Evolutionary conservation across 2,329 filamentous ascomycete species (phyloP), one percentile per base, ranked within the genome.

Genomic region (Beauveria caledonica): DNA sequence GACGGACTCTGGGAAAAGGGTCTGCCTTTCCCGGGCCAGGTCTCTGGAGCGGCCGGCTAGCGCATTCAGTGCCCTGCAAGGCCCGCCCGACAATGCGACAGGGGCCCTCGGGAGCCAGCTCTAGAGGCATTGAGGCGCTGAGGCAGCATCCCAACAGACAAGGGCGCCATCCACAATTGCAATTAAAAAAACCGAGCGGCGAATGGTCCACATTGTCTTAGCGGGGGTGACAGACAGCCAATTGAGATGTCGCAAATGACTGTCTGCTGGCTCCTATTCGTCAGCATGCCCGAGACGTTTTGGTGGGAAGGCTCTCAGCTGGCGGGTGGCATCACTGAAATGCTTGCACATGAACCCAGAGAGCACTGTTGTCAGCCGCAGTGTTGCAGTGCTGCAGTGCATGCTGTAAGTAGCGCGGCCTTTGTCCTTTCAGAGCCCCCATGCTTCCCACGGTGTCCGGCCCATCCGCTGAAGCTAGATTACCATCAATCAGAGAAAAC

Each of bases 11-110:
- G 29, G 54, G 58, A 54, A 54, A 60, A 60, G 50, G 58, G 50
- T 55, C 58, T 55, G 51, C 15, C 21, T 42, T 29, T 60, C 48
- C 58, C 58, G 58, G 44, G 44, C 66, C 36, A 60, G 53, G 33
- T 10, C n/a, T 33, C 13, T 13, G 13, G 11, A 23, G 33, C 21
- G 19, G 54, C 29, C 46, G n/a, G 54, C n/a, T 40, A 49, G 56
- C 56, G 46, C 36, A 44, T n/a, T 36, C 17, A 36, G n/a, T 50
- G 36, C 33, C 46, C 39, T 50, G 45, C 17, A 46, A 42, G 36
- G 55, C 23, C 21, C 46, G 29, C 45, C 23, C 33, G 40, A 15
- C 15, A 45, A 42, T 13, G 23, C 40, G 36, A 25, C 42, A 48
- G n/a, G 42, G n/a, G 6, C 10, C 10, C 40, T n/a, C 7, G 27